Evolutionary conservation across 2,329 filamentous ascomycete species (phyloP).

Genomic region (Amesomyces nigricolor): DNA sequence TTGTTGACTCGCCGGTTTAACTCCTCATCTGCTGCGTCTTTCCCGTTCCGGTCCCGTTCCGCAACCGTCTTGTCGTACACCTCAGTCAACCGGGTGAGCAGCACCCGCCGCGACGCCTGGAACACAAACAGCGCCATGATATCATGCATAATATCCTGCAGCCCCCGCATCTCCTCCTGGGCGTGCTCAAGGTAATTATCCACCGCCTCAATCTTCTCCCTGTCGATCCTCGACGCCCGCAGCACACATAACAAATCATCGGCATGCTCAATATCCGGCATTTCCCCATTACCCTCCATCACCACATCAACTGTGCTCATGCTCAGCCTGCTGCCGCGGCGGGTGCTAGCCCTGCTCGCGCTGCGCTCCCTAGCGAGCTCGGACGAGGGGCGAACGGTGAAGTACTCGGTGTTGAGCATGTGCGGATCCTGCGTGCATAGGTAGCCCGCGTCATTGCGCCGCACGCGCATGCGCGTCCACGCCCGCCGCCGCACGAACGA

Average conservation of each 20-base stretch:
- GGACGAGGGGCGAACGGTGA: conserved; percentile 61
- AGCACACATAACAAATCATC: conserved; percentile 64
- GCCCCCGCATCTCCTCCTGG: conserved; percentile 66
- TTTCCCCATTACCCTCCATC: conserved; percentile 44
- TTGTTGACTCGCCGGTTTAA: conserved; percentile 52
- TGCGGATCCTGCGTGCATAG: conserved; percentile 47
- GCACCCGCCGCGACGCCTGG: conserved; percentile 73
- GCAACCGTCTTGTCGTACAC: conserved; percentile 51
- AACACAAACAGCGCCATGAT: conserved; percentile 87
- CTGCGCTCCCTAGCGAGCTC: conserved; percentile 33
- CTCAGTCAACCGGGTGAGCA: conserved; percentile 66
- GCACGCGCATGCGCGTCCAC: conserved; percentile 78
- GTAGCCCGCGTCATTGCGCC: conserved; percentile 44
- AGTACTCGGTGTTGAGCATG: conserved; percentile 71
- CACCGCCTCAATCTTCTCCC: conserved; percentile 83
- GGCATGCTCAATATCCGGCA: conserved; percentile 56
- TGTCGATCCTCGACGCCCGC: conserved; percentile 67
- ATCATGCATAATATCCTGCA: conserved; percentile 72
- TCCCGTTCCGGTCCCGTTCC: conserved; percentile 40
- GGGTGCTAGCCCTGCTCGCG: conserved; percentile 33
- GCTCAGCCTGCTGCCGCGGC: conserved; percentile 34
- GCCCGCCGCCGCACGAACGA: conserved; percentile 86
- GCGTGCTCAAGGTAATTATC: conserved; percentile 75
- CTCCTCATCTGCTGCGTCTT: conserved; percentile 40
- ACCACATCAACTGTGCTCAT: conserved; percentile 29